phyloP scores from a whole-genome alignment of 73 alveolate genomes.

The Paramecium caudatum region DNA sequence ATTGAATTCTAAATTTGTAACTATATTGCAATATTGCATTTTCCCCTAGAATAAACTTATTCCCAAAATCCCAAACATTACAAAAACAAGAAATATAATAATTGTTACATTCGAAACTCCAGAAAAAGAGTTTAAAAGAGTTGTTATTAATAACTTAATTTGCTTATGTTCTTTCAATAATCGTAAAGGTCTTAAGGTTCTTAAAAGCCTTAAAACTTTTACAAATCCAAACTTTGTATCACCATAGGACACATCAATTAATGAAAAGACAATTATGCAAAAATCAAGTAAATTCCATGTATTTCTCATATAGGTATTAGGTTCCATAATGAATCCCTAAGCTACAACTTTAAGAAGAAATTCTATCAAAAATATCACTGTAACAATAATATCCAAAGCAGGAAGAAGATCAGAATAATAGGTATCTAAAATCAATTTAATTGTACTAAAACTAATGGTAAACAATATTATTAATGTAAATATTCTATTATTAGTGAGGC shows the following conservation, averaged over 20 bases:
- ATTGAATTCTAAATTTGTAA: not conserved
- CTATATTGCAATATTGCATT: conserved; percentile 79
- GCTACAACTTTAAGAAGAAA: conserved; percentile 89
- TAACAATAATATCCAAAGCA: conserved; percentile 84
- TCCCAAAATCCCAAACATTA: conserved; percentile 88
- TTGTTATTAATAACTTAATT: conserved; percentile 89
- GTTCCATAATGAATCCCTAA: conserved; percentile 91
- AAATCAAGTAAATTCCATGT: conserved; percentile 96
- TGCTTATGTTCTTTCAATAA: conserved; percentile 88
- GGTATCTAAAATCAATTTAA: conserved; percentile 93
- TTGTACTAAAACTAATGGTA: conserved; percentile 85
- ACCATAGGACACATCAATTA: conserved; percentile 86
- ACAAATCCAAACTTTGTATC: conserved; percentile 81
- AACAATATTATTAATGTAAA: conserved; percentile 88
- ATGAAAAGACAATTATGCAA: conserved; percentile 89
- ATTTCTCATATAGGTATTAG: conserved; percentile 91
- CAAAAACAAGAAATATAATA: conserved; percentile 79
- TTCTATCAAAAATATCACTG: conserved; percentile 89
- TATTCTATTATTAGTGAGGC: conserved; percentile 77
- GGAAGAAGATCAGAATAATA: conserved; percentile 75
- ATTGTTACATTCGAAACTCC: conserved; percentile 90
- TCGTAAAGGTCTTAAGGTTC: conserved; percentile 95
- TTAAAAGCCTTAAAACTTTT: conserved; percentile 90
- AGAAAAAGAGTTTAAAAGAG: conserved; percentile 89
- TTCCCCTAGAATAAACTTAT: conserved; percentile 85